Evolutionary conservation across 345 rosid genomes (phyloP).

Genomic region (Camelina laxa): DNA sequence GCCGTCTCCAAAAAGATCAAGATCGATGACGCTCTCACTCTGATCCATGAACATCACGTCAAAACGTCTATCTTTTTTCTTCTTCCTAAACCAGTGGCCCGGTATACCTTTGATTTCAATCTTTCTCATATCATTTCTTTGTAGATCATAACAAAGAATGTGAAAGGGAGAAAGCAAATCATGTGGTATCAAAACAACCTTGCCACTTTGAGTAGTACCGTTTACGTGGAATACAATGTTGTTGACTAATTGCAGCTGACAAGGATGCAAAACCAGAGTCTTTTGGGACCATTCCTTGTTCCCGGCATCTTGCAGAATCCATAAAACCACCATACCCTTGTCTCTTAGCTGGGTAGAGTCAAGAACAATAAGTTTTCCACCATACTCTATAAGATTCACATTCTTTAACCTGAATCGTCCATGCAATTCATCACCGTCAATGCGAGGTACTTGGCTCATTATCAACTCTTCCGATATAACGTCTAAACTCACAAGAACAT

Average conservation of each 20-base stretch:
- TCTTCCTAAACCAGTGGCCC: not conserved
- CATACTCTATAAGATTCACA: not conserved
- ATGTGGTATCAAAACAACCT: not conserved
- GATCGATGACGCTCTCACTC: no score
- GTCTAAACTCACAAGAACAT: no score
- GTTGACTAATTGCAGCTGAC: not conserved
- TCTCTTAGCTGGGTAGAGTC: not conserved
- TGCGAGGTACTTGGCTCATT: no score
- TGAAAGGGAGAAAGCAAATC: not conserved
- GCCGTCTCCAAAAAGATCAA: no score
- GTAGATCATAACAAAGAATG: not conserved
- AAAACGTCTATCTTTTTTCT: not conserved
- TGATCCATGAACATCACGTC: not conserved
- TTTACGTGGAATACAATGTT: not conserved
- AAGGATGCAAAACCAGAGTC: not conserved
- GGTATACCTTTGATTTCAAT: conserved; percentile 1
- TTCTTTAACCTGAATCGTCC: not conserved
- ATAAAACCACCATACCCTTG: not conserved
- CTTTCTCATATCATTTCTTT: conserved; percentile 1
- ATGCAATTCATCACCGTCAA: no score
- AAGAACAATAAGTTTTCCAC: not conserved
- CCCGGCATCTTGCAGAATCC: not conserved
- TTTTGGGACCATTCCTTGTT: not conserved
- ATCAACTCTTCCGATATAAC: no score
- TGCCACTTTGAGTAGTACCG: not conserved